Evolutionary conservation across 2,329 filamentous ascomycete genomes (phyloP), one percentile per base, ranked within the genome.

Genomic region (Ophiostoma tasmaniense): DNA sequence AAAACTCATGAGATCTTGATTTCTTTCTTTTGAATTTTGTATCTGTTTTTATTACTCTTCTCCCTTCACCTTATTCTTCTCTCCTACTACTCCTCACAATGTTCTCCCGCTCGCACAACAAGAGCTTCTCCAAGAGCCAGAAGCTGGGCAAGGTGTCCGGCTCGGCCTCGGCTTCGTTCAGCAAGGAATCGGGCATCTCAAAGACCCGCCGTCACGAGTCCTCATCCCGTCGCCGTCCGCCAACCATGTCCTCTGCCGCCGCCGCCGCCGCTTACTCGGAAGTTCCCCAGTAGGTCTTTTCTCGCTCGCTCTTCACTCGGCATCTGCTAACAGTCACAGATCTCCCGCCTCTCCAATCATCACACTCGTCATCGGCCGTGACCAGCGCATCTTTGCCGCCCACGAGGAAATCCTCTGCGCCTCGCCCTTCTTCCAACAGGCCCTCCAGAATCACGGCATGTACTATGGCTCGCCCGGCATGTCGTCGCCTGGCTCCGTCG

Each of bases 311-410:
- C 6, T 25, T 28, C 25, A 30, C 14, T 20, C 17, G 22, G 5
- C 25, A 10, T 13, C 11, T n/a, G 4, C 52, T 25, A 10, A 25
- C 25, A 59, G 22, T 25, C 6, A 28, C 6, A 64, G 61, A 64
- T 64, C 68, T 39, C 17, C 45, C 59, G 13, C 84, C 33, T 90
- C 89, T 2, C 82, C 89, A 62, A 91, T 95, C 76, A 85, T 96
- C 73, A 96, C 91, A 11, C 85, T 96, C 71, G 86, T 90, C 74
- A 87, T 96, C 74, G 92, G 92, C n/a, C 84, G 84, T 5, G 89
- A 93, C 73, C 89, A 93, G 77, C 88, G 93, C 28, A 89, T 97
- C 73, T 97, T 97, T 76, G 93, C 93, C 50, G 92, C 92, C 7
- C 93, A 97, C 78, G 91, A 96, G 81, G 90, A 95, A 73, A 86